Percentiles rank a stretch among this genome's conserved stretches.
These are phyloP conservation scores for Phytophthora tentaculata DNA, from an alignment of 352 stramenopile species.

Conservation along the genomic window DNA sequence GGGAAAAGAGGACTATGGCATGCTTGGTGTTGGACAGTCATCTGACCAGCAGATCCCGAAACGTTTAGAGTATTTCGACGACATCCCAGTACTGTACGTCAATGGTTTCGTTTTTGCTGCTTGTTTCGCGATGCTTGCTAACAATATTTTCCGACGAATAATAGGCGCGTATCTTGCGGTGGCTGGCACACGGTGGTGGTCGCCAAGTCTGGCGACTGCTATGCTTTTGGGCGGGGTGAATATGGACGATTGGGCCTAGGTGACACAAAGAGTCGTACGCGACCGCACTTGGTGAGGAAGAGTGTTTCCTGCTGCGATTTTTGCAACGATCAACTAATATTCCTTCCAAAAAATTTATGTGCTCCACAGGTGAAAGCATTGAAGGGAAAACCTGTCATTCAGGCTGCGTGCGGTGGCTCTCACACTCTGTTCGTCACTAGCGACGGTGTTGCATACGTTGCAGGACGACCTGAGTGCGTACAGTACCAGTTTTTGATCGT, in stretches of 20 bases:
- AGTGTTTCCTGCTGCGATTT: not conserved
- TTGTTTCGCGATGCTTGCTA: not conserved
- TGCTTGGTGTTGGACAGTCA: constrained; percentile 83
- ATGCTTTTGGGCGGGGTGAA: constrained; percentile 79
- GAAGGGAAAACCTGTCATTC: constrained; percentile 65
- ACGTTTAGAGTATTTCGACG: constrained; percentile 71
- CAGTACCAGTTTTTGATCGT: not conserved
- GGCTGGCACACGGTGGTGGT: constrained; percentile 87
- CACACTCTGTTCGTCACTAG: constrained; percentile 91
- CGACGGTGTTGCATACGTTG: constrained; percentile 85
- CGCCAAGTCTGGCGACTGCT: constrained; percentile 74
- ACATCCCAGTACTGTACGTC: constrained; percentile 69
- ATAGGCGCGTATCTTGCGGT: constrained; percentile 78
- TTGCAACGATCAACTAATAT: constrained; percentile 9
- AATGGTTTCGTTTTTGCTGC: constrained; percentile 14
- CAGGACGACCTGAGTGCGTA: constrained; percentile 83
- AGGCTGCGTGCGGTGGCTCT: constrained; percentile 77
- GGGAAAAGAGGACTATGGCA: constrained; percentile 90
- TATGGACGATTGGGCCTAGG: constrained; percentile 88
- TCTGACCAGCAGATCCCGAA: constrained; percentile 69
- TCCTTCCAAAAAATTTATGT: constrained; percentile 5
- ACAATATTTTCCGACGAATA: constrained; percentile 5
- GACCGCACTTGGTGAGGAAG: constrained; percentile 57
- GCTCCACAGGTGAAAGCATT: constrained; percentile 61
- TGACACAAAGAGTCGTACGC: constrained; percentile 73